Percentiles rank a stretch among this genome's conserved stretches.
These are phyloP conservation scores for Emiliania huxleyi DNA, from an alignment of 78 protist species.

Conservation along the genomic window DNA sequence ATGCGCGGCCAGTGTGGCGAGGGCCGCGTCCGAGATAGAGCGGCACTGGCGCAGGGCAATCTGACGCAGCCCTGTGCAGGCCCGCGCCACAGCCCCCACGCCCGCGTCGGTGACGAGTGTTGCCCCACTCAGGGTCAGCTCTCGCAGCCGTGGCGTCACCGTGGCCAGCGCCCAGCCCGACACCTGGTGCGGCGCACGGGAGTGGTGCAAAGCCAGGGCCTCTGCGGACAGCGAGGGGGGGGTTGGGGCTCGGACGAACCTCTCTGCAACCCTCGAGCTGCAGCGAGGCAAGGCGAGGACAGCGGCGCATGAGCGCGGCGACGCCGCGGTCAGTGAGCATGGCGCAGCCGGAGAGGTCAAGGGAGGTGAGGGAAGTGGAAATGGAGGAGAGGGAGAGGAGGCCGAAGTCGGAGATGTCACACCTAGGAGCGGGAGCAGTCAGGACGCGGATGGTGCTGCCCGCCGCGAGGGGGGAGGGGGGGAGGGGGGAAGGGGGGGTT, in stretches of 20 bases:
- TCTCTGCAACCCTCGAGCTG: conserved; percentile 19
- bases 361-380: background rate
- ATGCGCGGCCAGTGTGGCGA: background rate
- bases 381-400: background rate
- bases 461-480: too few species aligned
- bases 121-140: background rate
- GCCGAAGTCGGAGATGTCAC: background rate
- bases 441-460: too few species aligned
- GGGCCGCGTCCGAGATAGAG: background rate
- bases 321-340: background rate
- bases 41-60: conserved; percentile 4
- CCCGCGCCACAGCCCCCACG: background rate
- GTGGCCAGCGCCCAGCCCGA: background rate
- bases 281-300: background rate
- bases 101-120: conserved; percentile 21
- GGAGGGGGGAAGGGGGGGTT: too few species aligned
- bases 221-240: too few species aligned
- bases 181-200: too few species aligned
- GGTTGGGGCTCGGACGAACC: too few species aligned
- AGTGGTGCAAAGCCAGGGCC: too few species aligned
- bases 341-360: conserved; percentile 8
- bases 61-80: background rate
- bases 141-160: background rate
- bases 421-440: too few species aligned
- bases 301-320: background rate